phyloP scores from a whole-genome alignment of 1,284 basidiomycete genomes.

The Ceratobasidium sp. region DNA sequence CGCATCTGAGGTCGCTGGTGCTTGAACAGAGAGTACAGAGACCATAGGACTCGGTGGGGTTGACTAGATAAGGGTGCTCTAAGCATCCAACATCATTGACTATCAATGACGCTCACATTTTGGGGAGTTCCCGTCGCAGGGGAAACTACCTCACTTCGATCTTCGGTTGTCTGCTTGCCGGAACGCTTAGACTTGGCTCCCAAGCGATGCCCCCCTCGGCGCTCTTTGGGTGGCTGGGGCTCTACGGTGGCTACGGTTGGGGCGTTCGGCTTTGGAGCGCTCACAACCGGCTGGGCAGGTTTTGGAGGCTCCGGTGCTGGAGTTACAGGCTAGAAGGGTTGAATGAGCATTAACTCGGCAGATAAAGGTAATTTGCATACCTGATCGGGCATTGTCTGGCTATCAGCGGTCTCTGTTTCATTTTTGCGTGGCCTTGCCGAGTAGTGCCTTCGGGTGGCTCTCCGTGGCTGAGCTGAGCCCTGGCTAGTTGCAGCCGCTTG shows the following conservation, averaged over 20 bases:
- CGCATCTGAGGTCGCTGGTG: neutral
- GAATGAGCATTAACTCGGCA: neutral
- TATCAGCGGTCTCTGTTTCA: too few species aligned
- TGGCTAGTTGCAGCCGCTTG: neutral
- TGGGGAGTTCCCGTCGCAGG: neutral
- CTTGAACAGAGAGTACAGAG: neutral
- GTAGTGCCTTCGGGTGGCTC: too few species aligned
- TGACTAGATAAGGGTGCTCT: neutral
- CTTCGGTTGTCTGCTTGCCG: neutral
- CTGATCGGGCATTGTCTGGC: neutral
- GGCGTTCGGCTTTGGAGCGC: neutral
- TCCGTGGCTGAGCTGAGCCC: too few species aligned
- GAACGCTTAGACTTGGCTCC: neutral
- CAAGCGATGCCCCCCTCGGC: too few species aligned
- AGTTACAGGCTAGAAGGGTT: neutral
- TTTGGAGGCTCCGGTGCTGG: neutral
- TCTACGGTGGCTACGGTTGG: neutral
- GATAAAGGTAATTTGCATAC: neutral
- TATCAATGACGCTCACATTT: neutral
- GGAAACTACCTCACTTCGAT: neutral
- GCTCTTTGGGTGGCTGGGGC: slow-evolving; percentile 1
- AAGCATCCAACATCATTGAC: neutral
- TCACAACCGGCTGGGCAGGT: neutral
- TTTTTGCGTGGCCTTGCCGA: too few species aligned
- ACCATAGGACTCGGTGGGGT: neutral